phyloP scores from a whole-genome alignment of 179 eudicot species.

The Silene coronaria region DNA sequence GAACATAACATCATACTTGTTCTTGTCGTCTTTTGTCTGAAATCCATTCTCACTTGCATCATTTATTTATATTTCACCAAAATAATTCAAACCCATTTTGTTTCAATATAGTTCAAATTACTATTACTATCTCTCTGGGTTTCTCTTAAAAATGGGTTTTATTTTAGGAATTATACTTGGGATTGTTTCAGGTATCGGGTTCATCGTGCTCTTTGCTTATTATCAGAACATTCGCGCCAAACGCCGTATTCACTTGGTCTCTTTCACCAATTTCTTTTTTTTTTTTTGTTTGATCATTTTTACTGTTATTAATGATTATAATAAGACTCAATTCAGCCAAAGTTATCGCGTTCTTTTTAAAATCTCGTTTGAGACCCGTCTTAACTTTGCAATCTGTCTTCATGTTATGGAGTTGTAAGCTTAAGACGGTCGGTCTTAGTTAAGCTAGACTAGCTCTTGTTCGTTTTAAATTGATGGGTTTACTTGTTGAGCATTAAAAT shows the following conservation, averaged over 20 bases:
- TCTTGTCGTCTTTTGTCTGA: too few species aligned
- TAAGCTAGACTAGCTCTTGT: too few species aligned
- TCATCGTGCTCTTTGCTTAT: slow-evolving; percentile 49
- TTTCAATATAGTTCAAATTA: slow-evolving; percentile 18
- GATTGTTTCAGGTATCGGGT: slow-evolving; percentile 43
- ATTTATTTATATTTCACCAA: background rate
- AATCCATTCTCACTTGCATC: slow-evolving; percentile 6
- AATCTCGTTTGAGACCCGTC: too few species aligned
- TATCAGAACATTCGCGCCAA: slow-evolving; percentile 49
- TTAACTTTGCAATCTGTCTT: too few species aligned
- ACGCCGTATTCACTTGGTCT: slow-evolving; percentile 59
- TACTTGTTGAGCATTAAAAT: background rate
- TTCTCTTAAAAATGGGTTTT: slow-evolving; percentile 21
- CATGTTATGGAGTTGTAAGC: too few species aligned
- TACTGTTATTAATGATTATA: too few species aligned
- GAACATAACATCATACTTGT: background rate
- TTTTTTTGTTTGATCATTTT: background rate
- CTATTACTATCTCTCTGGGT: slow-evolving; percentile 23
- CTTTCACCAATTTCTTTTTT: background rate
- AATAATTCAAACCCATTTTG: slow-evolving; percentile 19
- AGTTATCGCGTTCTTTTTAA: too few species aligned
- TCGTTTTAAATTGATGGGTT: too few species aligned
- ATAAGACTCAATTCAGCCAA: too few species aligned
- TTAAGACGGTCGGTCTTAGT: too few species aligned
- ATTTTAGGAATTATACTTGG: slow-evolving; percentile 44